Percentiles rank a stretch among this genome's conserved stretches.
phyloP scores from a whole-genome alignment of 768 basidiomycete genomes.

The Leccinum subgranulosum region DNA sequence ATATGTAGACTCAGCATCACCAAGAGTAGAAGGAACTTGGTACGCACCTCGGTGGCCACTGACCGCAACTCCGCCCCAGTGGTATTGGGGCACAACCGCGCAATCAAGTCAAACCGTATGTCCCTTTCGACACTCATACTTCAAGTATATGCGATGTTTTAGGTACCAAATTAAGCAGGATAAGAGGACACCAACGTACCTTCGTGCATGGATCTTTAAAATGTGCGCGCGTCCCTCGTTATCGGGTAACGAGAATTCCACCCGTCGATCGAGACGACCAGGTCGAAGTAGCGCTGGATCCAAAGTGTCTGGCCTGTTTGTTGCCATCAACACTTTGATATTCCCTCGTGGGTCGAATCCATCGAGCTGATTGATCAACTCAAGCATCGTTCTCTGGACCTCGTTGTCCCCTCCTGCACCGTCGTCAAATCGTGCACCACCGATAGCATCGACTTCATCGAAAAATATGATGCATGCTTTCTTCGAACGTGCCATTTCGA shows the following conservation, averaged over 20 bases:
- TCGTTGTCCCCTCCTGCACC: slow-evolving; percentile 99
- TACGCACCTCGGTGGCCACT: slow-evolving; percentile 87
- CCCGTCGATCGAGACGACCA: slow-evolving; percentile 93
- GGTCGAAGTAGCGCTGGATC: slow-evolving; percentile 96
- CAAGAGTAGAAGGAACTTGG: slow-evolving; percentile 35
- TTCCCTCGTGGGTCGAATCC: slow-evolving; percentile 99
- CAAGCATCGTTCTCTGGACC: slow-evolving; percentile 98
- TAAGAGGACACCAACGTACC: slow-evolving; percentile 43
- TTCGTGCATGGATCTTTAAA: slow-evolving; percentile 92
- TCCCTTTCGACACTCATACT: slow-evolving; percentile 98
- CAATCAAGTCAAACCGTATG: slow-evolving; percentile 97
- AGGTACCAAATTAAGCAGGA: not conserved
- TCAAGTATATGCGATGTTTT: not conserved
- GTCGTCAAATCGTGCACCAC: slow-evolving; percentile 97
- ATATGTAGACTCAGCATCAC: slow-evolving; percentile 86
- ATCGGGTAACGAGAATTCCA: slow-evolving; percentile 94
- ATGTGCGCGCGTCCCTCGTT: slow-evolving; percentile 96
- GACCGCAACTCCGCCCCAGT: slow-evolving; percentile 98
- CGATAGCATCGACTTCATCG: slow-evolving; percentile 97
- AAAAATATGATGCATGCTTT: slow-evolving; percentile 99
- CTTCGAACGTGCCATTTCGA: slow-evolving; percentile 98
- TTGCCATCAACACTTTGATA: slow-evolving; percentile 99
- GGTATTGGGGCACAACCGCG: slow-evolving; percentile 94
- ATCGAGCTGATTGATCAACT: slow-evolving; percentile 97
- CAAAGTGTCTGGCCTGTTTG: slow-evolving; percentile 97